Evolutionary conservation across 768 basidiomycete species (phyloP).

Genomic region (Tephrocybe rancida): DNA sequence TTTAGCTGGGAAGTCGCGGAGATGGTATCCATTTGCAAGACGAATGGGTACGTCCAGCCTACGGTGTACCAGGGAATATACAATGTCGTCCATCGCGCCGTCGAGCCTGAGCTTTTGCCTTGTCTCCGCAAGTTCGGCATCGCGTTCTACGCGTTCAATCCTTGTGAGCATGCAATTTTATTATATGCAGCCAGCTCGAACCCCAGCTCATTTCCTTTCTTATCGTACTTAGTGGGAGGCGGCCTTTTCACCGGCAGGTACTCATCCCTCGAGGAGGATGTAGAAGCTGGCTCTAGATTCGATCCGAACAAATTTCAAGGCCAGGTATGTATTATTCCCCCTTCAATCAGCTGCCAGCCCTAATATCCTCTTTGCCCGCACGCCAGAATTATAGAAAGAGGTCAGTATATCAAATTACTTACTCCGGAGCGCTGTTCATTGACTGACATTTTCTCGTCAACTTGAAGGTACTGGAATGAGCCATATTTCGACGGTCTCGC

Average conservation of each 20-base stretch:
- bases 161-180: conserved; percentile 34
- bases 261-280: conserved; percentile 34
- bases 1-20: conserved; percentile 67
- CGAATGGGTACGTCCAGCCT: conserved; percentile 55
- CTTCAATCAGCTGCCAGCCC: too few relatives aligned
- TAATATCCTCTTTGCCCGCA: too few relatives aligned
- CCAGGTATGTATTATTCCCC: too few relatives aligned
- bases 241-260: conserved; percentile 63
- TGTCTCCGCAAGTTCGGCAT: conserved; percentile 61
- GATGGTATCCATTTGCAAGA: conserved; percentile 56
- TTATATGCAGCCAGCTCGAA: background rate
- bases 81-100: conserved; percentile 40
- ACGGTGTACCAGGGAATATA: conserved; percentile 56
- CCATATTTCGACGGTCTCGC: conserved; percentile 24
- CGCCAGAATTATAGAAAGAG: conserved; percentile 43
- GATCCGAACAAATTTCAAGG: conserved; percentile 49
- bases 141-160: conserved; percentile 58
- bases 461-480: conserved; percentile 28
- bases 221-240: conserved; percentile 60
- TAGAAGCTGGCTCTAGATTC: conserved; percentile 60
- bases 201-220: background rate
- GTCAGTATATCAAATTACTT: conserved; percentile 16
- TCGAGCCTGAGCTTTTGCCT: conserved; percentile 50
- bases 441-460: too few relatives aligned
- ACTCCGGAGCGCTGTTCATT: background rate